phyloP scores from a whole-genome alignment of 176 grass and related monocot species.

The Dactylis glomerata region DNA sequence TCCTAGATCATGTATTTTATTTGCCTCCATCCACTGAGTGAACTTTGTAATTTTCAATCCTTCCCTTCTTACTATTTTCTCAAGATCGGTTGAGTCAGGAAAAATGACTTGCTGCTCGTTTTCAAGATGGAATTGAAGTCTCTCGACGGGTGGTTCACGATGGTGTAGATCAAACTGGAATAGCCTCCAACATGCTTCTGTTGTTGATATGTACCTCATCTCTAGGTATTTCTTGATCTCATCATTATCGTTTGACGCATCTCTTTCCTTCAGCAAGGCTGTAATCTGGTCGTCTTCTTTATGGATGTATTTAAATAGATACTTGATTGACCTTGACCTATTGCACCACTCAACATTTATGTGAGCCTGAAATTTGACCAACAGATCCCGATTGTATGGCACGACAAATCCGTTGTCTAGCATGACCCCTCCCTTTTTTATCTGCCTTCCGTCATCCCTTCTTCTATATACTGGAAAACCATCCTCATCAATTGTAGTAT shows the following conservation, averaged over 20 bases:
- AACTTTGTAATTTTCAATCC: not conserved
- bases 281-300: not conserved
- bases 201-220: not conserved
- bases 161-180: conserved; percentile 25
- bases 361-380: conserved; percentile 11
- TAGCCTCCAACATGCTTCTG: not conserved
- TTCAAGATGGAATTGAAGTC: not conserved
- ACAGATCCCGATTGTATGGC: not conserved
- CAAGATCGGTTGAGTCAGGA: not conserved
- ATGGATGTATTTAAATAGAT: conserved; percentile 17
- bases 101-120: not conserved
- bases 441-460: too few species aligned
- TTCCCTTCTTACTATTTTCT: not conserved
- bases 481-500: not conserved
- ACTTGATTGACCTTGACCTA: not conserved
- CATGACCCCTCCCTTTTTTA: too few species aligned
- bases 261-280: not conserved
- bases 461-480: too few species aligned
- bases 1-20: too few species aligned
- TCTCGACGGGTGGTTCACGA: not conserved
- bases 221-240: conserved; percentile 23
- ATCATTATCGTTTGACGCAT: not conserved
- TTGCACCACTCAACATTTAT: conserved; percentile 30
- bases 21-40: not conserved
- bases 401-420: too few species aligned